Evolutionary conservation across 78 protist genomes (phyloP).

Genomic region (Cavenderia fasciculata): DNA sequence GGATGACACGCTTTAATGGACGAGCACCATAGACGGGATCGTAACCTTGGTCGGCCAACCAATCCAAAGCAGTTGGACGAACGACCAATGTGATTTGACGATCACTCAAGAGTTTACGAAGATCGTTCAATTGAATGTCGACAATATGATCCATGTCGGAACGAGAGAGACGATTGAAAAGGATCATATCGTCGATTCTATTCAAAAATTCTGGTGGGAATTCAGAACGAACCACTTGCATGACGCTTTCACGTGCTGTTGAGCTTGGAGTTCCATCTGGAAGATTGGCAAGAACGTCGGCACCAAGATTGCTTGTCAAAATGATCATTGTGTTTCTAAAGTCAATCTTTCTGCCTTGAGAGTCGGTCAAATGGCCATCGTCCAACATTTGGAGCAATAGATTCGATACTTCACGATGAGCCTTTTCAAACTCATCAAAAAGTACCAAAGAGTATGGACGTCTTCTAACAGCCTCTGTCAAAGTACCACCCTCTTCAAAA

Average conservation of each 20-base stretch:
- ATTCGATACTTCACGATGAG: conserved; percentile 93
- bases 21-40: conserved; percentile 97
- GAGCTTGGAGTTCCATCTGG: conserved; percentile 50
- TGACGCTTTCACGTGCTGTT: conserved; percentile 78
- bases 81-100: conserved; percentile 75
- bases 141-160: conserved; percentile 76
- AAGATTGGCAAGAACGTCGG: conserved; percentile 78
- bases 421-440: conserved; percentile 85
- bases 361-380: conserved; percentile 98
- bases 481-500: conserved; percentile 98
- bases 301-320: conserved; percentile 96
- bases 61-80: conserved; percentile 46
- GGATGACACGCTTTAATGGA: conserved; percentile 93
- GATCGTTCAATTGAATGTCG: conserved; percentile 55
- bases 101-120: conserved; percentile 84
- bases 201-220: conserved; percentile 98
- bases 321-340: conserved; percentile 95
- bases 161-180: conserved; percentile 87
- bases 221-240: conserved; percentile 79
- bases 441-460: conserved; percentile 96
- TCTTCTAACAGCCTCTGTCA: conserved; percentile 98
- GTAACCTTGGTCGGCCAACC: conserved; percentile 84
- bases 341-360: conserved; percentile 96
- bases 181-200: conserved; percentile 95
- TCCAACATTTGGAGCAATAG: conserved; percentile 98